Evolutionary conservation across 164 flowering plant species (phyloP), one percentile per base, ranked within the genome.

Genomic region (Vitis vinifera): DNA sequence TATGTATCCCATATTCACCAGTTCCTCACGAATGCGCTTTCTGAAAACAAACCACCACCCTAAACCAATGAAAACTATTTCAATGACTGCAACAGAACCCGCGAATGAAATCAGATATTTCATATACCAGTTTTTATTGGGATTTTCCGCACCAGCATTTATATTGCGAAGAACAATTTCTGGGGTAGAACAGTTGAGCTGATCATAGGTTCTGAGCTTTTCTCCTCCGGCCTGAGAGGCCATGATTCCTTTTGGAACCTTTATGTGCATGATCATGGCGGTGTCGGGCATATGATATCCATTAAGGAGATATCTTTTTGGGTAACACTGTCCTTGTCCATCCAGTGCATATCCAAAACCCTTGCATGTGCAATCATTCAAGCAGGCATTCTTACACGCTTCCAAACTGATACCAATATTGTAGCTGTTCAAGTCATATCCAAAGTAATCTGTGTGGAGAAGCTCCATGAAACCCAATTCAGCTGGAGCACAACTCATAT

Each of bases 261-360:
- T 59, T 23, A 59, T 19, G 27, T 59, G 62, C 62, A 59, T 59
- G 10, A 27, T 59, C 4, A 7, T 59, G 10, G 12, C 3, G 8
- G 37, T 7, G 10, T 11, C 9, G 2, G 62, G 44, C 37, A 19
- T 19, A 3, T 59, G 37, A 27, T 8, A 7, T 7, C 62, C 62
- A 23, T 59, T 59, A 10, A 8, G 15, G 37, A 59, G 62, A 7
- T 9, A 2, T 10, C 11, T 23, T 59, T 59, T 59, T 19, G 62
- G 30, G 37, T 1, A 59, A 13, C 62, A 59, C 15, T 23, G 62
- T 17, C 62, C 62, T 23, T 9, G 62, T 27, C 62, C 62, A 27
- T 59, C 37, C 62, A 59, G 37, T 59, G 62, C 37, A 59, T 59
- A 59, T 59, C 62, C 62, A 59, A 59, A 59, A 4, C 62, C 62